Conservation (phyloP, 371 early-diverging fungal genomes). For the Capillidium rhysosporum region DNA sequence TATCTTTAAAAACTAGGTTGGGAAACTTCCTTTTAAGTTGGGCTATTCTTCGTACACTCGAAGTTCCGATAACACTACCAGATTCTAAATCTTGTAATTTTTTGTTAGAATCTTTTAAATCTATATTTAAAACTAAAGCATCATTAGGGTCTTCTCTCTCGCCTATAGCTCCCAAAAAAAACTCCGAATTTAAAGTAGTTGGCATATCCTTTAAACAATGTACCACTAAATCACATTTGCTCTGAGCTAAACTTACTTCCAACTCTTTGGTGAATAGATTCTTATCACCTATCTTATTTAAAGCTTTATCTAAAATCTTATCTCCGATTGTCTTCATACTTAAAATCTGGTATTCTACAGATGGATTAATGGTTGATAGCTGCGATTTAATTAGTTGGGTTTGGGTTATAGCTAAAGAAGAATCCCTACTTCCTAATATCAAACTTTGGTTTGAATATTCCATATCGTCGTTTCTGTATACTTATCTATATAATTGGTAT, state of each 20-base stretch:
- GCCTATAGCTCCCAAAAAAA: constrained; percentile 64
- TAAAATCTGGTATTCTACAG: constrained; percentile 12
- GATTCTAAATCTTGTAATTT: constrained; percentile 34
- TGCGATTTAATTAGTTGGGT: too few species aligned
- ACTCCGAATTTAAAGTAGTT: constrained; percentile 65
- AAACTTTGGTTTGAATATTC: too few species aligned
- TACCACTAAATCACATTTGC: constrained; percentile 66
- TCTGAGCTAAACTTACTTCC: constrained; percentile 53
- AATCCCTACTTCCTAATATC: too few species aligned
- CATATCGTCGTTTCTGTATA: too few species aligned
- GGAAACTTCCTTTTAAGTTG: constrained; percentile 69
- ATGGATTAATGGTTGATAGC: too few species aligned
- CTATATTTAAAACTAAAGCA: constrained; percentile 47
- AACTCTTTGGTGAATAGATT: constrained; percentile 88
- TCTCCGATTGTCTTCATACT: constrained; percentile 80
- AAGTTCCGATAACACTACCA: constrained; percentile 77
- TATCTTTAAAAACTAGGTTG: constrained; percentile 51
- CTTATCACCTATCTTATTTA: constrained; percentile 83
- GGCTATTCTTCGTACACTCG: constrained; percentile 74
- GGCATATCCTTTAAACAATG: constrained; percentile 92
- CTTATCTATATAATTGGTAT: too few species aligned
- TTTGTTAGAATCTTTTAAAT: constrained; percentile 12
- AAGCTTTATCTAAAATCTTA: constrained; percentile 58
- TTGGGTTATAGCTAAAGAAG: too few species aligned
- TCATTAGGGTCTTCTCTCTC: constrained; percentile 79